Percentiles rank a stretch among this genome's conserved stretches.
Evolutionary conservation across 2,329 filamentous ascomycete genomes (phyloP).

Genomic region (Blumeria hordei): DNA sequence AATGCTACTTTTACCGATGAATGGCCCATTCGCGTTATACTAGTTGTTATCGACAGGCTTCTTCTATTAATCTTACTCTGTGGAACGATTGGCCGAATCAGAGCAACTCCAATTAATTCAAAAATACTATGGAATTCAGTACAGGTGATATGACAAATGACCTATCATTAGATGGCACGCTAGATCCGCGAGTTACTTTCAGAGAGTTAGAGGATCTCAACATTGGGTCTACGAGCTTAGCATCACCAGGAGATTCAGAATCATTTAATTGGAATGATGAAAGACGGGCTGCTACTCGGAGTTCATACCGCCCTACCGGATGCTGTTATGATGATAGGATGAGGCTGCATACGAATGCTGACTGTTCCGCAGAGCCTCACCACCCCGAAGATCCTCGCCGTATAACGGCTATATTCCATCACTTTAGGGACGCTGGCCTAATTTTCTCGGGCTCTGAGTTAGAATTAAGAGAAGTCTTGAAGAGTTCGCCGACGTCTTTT

Average conservation of each 20-base stretch:
- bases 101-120: no score
- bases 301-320: conserved; percentile 33
- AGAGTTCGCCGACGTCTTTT: conserved; percentile 29
- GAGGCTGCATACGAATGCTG: conserved; percentile 80
- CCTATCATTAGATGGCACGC: not conserved
- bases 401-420: conserved; percentile 81
- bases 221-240: conserved; percentile 3
- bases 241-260: conserved; percentile 5
- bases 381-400: conserved; percentile 87
- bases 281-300: conserved; percentile 2
- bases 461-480: conserved; percentile 27
- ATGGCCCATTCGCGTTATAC: no score
- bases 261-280: not conserved
- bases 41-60: no score
- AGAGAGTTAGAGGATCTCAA: conserved; percentile 3
- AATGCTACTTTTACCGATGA: no score
- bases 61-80: no score
- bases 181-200: conserved; percentile 5
- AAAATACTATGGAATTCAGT: not conserved
- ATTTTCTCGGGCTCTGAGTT: conserved; percentile 37
- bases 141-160: not conserved
- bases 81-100: no score
- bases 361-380: conserved; percentile 47
- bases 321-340: conserved; percentile 85
- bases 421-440: conserved; percentile 59